Evolutionary conservation across 495 filamentous ascomycete species (phyloP).

Genomic region (Parachaetomium inaequale): DNA sequence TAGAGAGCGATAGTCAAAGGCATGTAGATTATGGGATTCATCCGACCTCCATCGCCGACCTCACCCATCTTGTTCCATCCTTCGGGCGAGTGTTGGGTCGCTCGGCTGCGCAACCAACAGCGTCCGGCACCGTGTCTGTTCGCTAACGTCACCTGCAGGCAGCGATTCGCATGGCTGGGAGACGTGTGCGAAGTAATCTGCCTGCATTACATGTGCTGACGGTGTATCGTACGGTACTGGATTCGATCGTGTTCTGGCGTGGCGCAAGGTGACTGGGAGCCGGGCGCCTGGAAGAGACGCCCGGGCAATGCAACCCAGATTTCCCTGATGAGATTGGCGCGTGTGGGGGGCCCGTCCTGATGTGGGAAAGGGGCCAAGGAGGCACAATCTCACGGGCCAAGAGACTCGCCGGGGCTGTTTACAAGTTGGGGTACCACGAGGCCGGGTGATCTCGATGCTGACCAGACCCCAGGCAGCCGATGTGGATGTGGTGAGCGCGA

Average conservation of each 20-base stretch:
- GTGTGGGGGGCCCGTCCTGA: background rate
- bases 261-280: background rate
- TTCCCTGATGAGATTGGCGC: conserved; percentile 20
- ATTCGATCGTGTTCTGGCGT: background rate
- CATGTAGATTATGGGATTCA: background rate
- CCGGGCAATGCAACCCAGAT: conserved; percentile 26
- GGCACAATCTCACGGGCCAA: background rate
- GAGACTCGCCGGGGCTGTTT: background rate
- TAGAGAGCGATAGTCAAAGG: no score
- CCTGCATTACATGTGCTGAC: background rate
- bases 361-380: background rate
- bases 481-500: background rate
- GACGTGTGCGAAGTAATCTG: no score
- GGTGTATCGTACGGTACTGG: background rate
- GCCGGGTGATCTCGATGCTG: background rate
- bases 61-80: background rate
- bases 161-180: no score
- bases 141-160: no score
- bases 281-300: conserved; percentile 16
- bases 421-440: background rate
- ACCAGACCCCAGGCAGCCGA: background rate
- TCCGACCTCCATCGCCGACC: background rate
- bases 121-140: no score
- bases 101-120: no score
- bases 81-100: background rate